phyloP scores from a whole-genome alignment of 768 basidiomycete genomes.

The Boletus coccyginus region DNA sequence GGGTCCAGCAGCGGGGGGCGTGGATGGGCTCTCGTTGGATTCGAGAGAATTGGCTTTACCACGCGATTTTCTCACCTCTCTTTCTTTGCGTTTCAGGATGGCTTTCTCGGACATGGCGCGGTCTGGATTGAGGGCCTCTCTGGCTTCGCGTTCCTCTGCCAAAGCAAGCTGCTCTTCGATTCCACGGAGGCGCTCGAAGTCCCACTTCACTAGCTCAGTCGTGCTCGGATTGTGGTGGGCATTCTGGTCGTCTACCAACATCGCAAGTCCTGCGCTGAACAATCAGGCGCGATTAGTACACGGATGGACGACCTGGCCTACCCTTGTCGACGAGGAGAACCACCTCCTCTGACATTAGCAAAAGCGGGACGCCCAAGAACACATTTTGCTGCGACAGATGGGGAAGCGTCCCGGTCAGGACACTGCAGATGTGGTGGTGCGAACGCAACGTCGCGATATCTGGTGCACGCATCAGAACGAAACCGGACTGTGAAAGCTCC shows the following conservation, averaged over 20 bases:
- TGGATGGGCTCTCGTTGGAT: conserved; percentile 7
- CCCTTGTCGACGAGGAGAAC: conserved; percentile 84
- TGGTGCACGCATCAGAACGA: conserved; percentile 30
- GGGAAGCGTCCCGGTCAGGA: conserved; percentile 87
- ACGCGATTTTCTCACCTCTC: conserved; percentile 48
- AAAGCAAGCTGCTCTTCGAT: conserved; percentile 48
- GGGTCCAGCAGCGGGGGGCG: neutral
- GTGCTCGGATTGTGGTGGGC: conserved; percentile 53
- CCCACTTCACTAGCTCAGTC: conserved; percentile 53
- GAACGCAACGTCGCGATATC: conserved; percentile 81
- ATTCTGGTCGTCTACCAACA: conserved; percentile 68
- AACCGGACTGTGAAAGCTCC: neutral
- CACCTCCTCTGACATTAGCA: conserved; percentile 89
- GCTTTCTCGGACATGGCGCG: conserved; percentile 60
- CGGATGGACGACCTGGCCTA: conserved; percentile 23
- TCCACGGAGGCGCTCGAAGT: conserved; percentile 43
- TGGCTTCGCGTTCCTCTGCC: conserved; percentile 48
- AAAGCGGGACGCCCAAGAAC: conserved; percentile 89
- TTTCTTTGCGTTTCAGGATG: conserved; percentile 65
- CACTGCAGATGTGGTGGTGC: conserved; percentile 78
- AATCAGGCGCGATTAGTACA: neutral
- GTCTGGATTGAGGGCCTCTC: conserved; percentile 37
- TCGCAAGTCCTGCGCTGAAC: conserved; percentile 59
- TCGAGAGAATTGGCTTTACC: conserved; percentile 7
- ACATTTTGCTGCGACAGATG: conserved; percentile 95